Evolutionary conservation across 2,329 filamentous ascomycete genomes (phyloP).

Genomic region (Diplodia seriata): DNA sequence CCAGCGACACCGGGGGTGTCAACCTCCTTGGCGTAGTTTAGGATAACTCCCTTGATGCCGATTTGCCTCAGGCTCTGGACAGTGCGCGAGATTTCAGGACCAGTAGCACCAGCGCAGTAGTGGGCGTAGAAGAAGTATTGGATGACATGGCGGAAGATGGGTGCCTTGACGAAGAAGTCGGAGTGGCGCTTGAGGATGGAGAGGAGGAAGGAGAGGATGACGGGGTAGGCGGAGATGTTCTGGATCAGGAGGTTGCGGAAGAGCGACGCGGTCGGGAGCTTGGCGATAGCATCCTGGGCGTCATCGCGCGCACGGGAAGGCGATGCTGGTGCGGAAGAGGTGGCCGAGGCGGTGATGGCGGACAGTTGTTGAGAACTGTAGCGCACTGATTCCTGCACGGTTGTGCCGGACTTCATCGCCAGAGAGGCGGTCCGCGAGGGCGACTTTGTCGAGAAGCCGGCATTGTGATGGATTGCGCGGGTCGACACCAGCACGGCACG

Average conservation of each 20-base stretch:
- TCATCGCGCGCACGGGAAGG: conserved; percentile 7
- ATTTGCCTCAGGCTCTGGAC: conserved; percentile 72
- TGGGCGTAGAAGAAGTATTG: conserved; percentile 87
- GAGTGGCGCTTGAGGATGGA: conserved; percentile 27
- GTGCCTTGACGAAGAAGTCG: conserved; percentile 39
- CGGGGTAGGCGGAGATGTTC: conserved; percentile 27
- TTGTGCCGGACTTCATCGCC: conserved; percentile 16
- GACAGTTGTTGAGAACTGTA: conserved; percentile 16
- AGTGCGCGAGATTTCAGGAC: conserved; percentile 66
- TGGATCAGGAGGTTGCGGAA: conserved; percentile 32
- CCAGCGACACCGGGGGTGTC: conserved; percentile 36
- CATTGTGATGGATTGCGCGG: conserved; percentile 23
- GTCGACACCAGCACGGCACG: conserved; percentile 7
- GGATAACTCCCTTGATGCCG: conserved; percentile 82
- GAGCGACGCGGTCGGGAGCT: conserved; percentile 29
- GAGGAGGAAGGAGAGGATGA: conserved; percentile 31
- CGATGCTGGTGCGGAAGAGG: conserved; percentile 8
- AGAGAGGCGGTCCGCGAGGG: conserved; percentile 13
- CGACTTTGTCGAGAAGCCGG: conserved; percentile 16
- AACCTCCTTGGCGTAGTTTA: conserved; percentile 81
- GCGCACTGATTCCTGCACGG: conserved; percentile 22
- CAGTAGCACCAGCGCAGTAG: conserved; percentile 84
- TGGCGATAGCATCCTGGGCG: conserved; percentile 13
- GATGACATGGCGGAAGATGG: conserved; percentile 71
- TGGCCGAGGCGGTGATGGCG: conserved; percentile 10